Conservation (phyloP, 2,329 filamentous ascomycete species). For the Aspergillus aculeatus region DNA sequence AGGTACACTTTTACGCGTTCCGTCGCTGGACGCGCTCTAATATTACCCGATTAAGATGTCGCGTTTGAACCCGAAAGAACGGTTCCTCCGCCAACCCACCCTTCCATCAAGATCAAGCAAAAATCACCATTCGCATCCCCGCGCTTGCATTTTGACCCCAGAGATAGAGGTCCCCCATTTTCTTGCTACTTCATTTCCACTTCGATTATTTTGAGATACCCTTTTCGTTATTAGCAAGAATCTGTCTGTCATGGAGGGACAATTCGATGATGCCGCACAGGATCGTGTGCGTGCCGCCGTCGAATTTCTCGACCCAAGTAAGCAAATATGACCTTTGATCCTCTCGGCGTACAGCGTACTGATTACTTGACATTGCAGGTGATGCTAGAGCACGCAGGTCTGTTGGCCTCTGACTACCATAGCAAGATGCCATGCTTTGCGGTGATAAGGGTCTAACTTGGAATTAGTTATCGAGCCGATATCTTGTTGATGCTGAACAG, state of each 20-base stretch:
- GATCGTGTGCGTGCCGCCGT: constrained; percentile 83
- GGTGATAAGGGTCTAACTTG: constrained; percentile 16
- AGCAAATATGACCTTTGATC: constrained; percentile 28
- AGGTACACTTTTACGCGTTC: constrained; percentile 13
- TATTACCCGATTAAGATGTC: constrained; percentile 34
- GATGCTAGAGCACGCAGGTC: constrained; percentile 59
- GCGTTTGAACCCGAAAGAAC: constrained; percentile 22
- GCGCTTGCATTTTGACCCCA: neutral
- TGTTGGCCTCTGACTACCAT: constrained; percentile 13
- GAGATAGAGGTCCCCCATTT: constrained; percentile 10
- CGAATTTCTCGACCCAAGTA: constrained; percentile 93
- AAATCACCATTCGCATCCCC: constrained; percentile 15
- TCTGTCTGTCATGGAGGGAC: constrained; percentile 61
- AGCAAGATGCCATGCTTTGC: neutral
- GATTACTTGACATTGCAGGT: constrained; percentile 36
- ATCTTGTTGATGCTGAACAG: constrained; percentile 75
- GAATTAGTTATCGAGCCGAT: constrained; percentile 78
- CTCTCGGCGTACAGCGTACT: neutral
- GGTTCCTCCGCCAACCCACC: constrained; percentile 22
- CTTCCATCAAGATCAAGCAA: constrained; percentile 13
- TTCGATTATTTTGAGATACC: neutral
- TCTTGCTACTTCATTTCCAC: constrained; percentile 8
- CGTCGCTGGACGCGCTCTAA: constrained; percentile 30
- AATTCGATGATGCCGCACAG: constrained; percentile 77
- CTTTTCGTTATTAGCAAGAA: constrained; percentile 10